Evolutionary conservation across 345 rosid genomes (phyloP), one percentile per base, ranked within the genome.

Genomic region (Bruguiera sexangula): DNA sequence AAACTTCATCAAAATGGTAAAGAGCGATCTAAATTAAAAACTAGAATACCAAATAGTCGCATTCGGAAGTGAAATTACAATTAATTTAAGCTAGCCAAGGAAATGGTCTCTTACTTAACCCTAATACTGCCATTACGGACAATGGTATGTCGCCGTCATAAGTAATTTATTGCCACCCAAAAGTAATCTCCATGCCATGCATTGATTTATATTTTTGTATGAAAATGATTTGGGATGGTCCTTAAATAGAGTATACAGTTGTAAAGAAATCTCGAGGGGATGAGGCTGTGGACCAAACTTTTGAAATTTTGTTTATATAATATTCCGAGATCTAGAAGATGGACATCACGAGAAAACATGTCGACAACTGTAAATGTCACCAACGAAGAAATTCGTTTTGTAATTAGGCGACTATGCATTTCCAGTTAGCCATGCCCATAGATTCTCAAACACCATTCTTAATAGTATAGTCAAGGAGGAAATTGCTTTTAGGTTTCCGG

Each of bases 321-420:
- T 56, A 56, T 51, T 21, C 3, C 32, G n/a, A 46, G 24, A 53
- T 21, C 13, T 32, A 3, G 54, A 63, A 52, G 61, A 51, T 13
- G 58, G 65, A 60, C 29, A 51, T 68, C 31, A 65, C n/a, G 48
- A 58, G 54, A 69, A 74, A 77, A 72, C 62, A 75, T 81, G 70
- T 60, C 71, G 62, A 67, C 84, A 78, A 75, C 82, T 81, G 82
- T 81, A 78, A 81, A 78, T 75, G 30, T 57, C 73, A 48, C 78
- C 21, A 66, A 32, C 58, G 21, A 58, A 69, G 20, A 69, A 11
- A 16, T 62, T 39, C 61, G 5, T 65, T 64, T 66, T 69, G 71
- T 65, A 68, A 64, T 64, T 64, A 59, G 43, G 67, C 67, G 59
- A 53, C 51, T 37, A 21, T n/a, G 31, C 18, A 24, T 24, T 15